These are phyloP conservation scores for Sugiyamaella pinicola DNA, from an alignment of 1,139 yeast species.

Conservation along the genomic window DNA sequence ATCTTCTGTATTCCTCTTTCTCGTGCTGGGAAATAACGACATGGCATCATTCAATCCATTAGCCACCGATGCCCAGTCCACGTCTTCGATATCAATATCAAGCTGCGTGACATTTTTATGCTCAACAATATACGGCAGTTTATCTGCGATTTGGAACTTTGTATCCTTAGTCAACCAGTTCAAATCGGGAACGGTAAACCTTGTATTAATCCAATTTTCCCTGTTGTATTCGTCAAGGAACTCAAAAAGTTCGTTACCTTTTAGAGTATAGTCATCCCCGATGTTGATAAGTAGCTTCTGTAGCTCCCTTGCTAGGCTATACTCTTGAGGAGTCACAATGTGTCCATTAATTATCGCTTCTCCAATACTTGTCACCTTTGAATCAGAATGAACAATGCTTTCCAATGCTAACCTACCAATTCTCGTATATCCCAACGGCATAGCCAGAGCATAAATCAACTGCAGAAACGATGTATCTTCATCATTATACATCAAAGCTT, in stretches of 20 bases:
- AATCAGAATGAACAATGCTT: constrained; percentile 48
- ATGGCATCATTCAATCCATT: constrained; percentile 33
- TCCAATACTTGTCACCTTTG: constrained; percentile 34
- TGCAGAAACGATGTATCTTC: constrained; percentile 40
- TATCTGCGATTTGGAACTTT: constrained; percentile 24
- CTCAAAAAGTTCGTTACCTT: constrained; percentile 18
- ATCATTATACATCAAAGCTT: constrained; percentile 41
- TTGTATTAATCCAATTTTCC: background rate
- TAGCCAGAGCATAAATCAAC: constrained; percentile 33
- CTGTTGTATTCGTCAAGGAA: constrained; percentile 24
- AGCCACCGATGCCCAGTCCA: constrained; percentile 37
- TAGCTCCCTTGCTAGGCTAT: constrained; percentile 31
- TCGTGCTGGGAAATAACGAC: constrained; percentile 25
- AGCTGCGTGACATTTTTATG: constrained; percentile 20
- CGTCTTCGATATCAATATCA: constrained; percentile 31
- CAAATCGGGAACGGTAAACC: constrained; percentile 19
- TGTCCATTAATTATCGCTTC: constrained; percentile 31
- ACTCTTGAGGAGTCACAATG: constrained; percentile 34
- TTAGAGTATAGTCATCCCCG: constrained; percentile 33
- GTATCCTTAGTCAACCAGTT: constrained; percentile 28
- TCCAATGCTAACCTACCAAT: constrained; percentile 68
- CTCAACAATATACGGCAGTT: constrained; percentile 15
- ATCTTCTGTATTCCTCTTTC: constrained; percentile 33
- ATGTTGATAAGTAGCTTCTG: constrained; percentile 32
- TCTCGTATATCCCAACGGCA: constrained; percentile 43